These are phyloP conservation scores for Maudiozyma serrabonitensis DNA, from an alignment of 805 yeast genomes.

Conservation along the genomic window DNA sequence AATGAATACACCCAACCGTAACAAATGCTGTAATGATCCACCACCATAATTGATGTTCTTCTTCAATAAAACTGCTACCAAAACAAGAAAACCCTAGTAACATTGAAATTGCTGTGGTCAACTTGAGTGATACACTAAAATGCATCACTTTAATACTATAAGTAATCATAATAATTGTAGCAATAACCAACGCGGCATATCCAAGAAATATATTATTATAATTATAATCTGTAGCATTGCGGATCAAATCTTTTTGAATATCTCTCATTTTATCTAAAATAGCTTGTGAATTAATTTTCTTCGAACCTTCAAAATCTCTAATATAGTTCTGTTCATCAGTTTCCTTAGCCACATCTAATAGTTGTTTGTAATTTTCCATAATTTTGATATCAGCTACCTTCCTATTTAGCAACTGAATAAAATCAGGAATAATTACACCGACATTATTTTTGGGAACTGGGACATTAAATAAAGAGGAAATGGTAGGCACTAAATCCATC, in stretches of 20 bases:
- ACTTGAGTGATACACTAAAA: conserved; percentile 2
- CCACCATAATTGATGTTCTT: conserved; percentile 97
- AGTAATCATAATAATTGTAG: conserved; percentile 5
- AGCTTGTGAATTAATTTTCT: conserved; percentile 7
- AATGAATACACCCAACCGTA: neutral
- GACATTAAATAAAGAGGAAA: conserved; percentile 67
- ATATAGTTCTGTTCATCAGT: neutral
- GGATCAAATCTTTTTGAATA: conserved; percentile 43
- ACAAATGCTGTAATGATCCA: conserved; percentile 41
- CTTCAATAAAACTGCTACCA: conserved; percentile 88
- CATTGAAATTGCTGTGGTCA: conserved; percentile 22
- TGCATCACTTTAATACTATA: conserved; percentile 1
- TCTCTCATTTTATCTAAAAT: conserved; percentile 32
- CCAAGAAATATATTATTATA: conserved; percentile 37
- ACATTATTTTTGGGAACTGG: conserved; percentile 88
- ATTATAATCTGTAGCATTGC: conserved; percentile 66
- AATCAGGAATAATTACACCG: conserved; percentile 56
- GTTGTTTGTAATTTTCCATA: conserved; percentile 48
- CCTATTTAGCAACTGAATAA: conserved; percentile 43
- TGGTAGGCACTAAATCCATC: conserved; percentile 88
- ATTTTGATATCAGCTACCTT: conserved; percentile 25
- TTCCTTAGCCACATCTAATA: conserved; percentile 28
- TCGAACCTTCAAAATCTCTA: conserved; percentile 3
- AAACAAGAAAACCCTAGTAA: conserved; percentile 50
- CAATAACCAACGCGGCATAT: conserved; percentile 13